Conservation (phyloP, 805 yeast genomes). For the Alloascoidea hylecoeti region DNA sequence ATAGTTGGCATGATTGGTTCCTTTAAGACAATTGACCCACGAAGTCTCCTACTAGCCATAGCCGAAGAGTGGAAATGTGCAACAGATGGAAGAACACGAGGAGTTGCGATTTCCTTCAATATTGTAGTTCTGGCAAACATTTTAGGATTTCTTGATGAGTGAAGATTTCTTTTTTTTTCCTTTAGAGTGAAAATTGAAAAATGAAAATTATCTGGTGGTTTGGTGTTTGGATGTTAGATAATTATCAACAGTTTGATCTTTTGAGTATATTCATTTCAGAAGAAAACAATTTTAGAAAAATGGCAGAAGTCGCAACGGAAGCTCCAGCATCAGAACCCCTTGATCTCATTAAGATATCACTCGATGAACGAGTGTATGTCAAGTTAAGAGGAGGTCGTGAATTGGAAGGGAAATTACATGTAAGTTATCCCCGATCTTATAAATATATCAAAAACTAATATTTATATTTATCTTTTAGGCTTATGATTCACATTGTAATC, state of each 20-base stretch:
- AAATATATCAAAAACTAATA: neutral
- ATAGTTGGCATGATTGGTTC: constrained; percentile 80
- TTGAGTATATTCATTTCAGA: no score
- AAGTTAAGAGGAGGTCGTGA: constrained; percentile 93
- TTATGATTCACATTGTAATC: constrained; percentile 92
- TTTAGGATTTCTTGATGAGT: no score
- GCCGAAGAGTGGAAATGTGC: constrained; percentile 21
- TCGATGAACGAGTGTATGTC: constrained; percentile 78
- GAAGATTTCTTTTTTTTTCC: no score
- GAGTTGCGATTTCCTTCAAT: no score
- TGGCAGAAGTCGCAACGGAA: neutral
- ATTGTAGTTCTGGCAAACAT: no score
- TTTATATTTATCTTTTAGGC: constrained; percentile 25
- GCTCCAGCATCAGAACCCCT: constrained; percentile 52
- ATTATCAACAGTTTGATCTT: no score
- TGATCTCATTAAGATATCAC: constrained; percentile 70
- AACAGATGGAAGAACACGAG: constrained; percentile 4
- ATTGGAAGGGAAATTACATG: constrained; percentile 79
- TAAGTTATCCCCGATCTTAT: constrained; percentile 15
- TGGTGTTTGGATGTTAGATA: no score
- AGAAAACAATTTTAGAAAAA: no score
- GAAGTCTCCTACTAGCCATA: constrained; percentile 24
- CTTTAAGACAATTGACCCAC: constrained; percentile 38
- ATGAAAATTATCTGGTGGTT: no score
- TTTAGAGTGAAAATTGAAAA: no score